Conservation (phyloP, 306 rosid species). For the Glycine tomentella region DNA sequence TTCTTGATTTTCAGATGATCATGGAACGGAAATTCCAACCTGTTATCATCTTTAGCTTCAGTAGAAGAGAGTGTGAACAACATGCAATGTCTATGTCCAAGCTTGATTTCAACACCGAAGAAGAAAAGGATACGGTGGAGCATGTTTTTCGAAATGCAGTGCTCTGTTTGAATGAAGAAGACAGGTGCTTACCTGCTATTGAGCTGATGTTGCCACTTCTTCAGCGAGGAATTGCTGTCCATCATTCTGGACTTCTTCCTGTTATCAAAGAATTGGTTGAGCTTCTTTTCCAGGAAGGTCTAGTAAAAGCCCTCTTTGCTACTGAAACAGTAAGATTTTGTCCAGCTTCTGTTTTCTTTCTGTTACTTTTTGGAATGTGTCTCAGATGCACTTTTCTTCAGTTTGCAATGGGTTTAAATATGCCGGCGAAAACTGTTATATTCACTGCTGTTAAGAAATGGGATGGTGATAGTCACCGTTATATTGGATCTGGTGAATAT, state of each 20-base stretch:
- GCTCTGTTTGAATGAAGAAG: conserved; percentile 93
- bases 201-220: conserved; percentile 93
- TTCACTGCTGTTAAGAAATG: conserved; percentile 96
- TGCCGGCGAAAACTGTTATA: conserved; percentile 99
- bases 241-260: conserved; percentile 99
- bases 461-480: conserved; percentile 99
- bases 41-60: conserved; percentile 93
- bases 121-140: conserved; percentile 87
- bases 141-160: conserved; percentile 82
- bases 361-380: conserved; percentile 31
- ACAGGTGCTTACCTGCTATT: conserved; percentile 91
- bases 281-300: conserved; percentile 98
- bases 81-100: conserved; percentile 98
- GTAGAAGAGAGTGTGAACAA: conserved; percentile 96
- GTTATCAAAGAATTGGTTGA: conserved; percentile 96
- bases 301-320: conserved; percentile 97
- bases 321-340: conserved; percentile 85
- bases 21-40: conserved; percentile 97
- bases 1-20: conserved; percentile 74
- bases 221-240: conserved; percentile 97
- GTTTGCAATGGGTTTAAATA: conserved; percentile 99
- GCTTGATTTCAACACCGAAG: conserved; percentile 89
- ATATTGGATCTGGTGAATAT: conserved; percentile 97
- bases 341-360: conserved; percentile 35
- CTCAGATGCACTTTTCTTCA: conserved; percentile 50